Base-by-base conservation (phyloP, 306 rosid species). In the Parietaria judaica region DNA sequence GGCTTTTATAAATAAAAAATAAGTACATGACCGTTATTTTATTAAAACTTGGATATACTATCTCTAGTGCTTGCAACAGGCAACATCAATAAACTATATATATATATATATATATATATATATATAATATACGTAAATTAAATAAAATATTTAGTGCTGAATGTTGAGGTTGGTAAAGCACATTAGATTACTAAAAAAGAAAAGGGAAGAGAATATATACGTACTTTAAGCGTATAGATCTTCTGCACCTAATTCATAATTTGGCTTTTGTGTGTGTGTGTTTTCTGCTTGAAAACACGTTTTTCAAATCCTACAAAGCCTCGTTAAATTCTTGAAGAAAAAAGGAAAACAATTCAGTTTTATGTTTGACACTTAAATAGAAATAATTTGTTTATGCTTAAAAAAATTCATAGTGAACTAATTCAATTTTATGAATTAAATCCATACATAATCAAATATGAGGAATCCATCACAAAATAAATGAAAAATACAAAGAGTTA, bases 151-250 rank as follows among this genome's bases (percentile, higher is more conserved):
- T 23, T 23, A 41, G 45, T 74, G 66, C 66, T 46, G 31, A 51
- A 10, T 53, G 5, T 54, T 58, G 51, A 34, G 68, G 77, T 74
- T 63, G 67, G 77, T 68, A 47, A 55, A 63, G 60, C 47, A 63
- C 46, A 48, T 14, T 65, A 63, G 36, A 50, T 10, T 7, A 63
- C 6, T 13, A 9, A 38, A 50, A 49, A n/a, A 16, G 51, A 7
- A 6, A 36, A 17, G 31, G 37, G 58, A 35, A 16, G 13, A 6
- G 50, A 55, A 31, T 14, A n/a, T 47, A 7, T 14, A 46, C 67
- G 16, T 60, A 52, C 60, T 38, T 1, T n/a, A 10, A 60, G 17
- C 37, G 36, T 12, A 48, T 62, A 5, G 6, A 53, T 10, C 47
- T 66, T 52, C 49, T 51, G 46, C 8, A 57, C 47, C 51, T 14